Percentiles rank a stretch among this genome's conserved stretches.
Evolutionary conservation across 192 early-diverging fungal species (phyloP).

Genomic region (Cladochytrium replicatum): DNA sequence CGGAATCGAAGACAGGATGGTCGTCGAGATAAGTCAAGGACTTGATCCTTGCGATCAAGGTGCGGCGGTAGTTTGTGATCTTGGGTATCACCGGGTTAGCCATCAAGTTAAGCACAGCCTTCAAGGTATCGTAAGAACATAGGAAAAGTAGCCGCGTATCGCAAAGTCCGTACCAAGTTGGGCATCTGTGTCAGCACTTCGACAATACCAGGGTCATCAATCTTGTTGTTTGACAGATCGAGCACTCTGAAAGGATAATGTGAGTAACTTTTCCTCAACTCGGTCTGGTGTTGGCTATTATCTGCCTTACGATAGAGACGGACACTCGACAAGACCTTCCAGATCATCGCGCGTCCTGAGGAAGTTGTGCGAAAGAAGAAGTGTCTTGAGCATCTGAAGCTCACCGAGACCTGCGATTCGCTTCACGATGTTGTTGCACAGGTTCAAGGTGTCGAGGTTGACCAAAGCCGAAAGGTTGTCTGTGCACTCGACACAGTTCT

Average conservation of each 20-base stretch:
- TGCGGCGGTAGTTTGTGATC: conserved; percentile 44
- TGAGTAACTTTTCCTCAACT: background rate
- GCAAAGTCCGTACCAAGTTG: conserved; percentile 32
- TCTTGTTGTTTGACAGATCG: conserved; percentile 43
- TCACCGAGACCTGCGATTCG: conserved; percentile 16
- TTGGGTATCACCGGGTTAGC: conserved; percentile 44
- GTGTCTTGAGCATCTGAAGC: conserved; percentile 30
- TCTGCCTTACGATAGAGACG: conserved; percentile 18
- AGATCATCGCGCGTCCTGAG: conserved; percentile 33
- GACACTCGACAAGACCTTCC: conserved; percentile 22
- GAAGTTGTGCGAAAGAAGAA: conserved; percentile 44
- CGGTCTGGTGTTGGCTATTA: background rate
- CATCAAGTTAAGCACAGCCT: conserved; percentile 53
- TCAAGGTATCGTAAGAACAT: background rate
- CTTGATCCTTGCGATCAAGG: conserved; percentile 28
- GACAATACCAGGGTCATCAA: conserved; percentile 43
- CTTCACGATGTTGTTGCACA: conserved; percentile 49
- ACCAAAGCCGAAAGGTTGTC: conserved; percentile 24
- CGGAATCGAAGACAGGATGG: conserved; percentile 52
- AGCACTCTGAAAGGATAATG: conserved; percentile 19
- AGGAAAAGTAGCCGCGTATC: background rate
- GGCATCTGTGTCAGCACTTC: conserved; percentile 41
- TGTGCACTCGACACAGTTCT: conserved; percentile 47
- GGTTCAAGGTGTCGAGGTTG: conserved; percentile 41
- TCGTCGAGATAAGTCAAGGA: conserved; percentile 48